These are phyloP conservation scores for Mercurialis annua DNA, from an alignment of 345 rosid genomes.

Conservation along the genomic window DNA sequence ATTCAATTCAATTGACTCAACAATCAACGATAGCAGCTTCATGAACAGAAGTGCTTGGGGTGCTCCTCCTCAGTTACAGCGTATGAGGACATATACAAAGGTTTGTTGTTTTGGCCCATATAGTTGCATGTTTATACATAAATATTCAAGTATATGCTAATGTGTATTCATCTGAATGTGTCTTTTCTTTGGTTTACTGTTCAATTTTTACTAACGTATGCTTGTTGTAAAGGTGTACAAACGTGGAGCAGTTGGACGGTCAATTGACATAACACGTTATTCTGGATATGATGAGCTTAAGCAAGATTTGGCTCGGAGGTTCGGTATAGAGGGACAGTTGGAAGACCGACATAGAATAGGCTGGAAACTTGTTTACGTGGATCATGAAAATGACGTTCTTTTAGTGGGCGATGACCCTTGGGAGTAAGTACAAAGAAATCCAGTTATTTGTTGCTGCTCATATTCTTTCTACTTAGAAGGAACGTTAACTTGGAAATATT, in stretches of 20 bases:
- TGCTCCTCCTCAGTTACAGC: constrained; percentile 46
- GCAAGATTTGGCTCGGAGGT: constrained; percentile 68
- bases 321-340: constrained; percentile 81
- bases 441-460: no score
- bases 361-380: constrained; percentile 77
- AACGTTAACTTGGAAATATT: not conserved
- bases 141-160: not conserved
- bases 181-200: not conserved
- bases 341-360: constrained; percentile 62
- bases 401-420: constrained; percentile 85
- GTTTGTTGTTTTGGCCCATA: constrained; percentile 25
- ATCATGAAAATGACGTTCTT: constrained; percentile 69
- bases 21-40: constrained; percentile 44
- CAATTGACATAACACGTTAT: constrained; percentile 67
- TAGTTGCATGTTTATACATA: not conserved
- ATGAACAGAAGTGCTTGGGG: constrained; percentile 47
- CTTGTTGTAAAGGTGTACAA: constrained; percentile 52
- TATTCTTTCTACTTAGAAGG: not conserved
- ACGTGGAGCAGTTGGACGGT: constrained; percentile 83
- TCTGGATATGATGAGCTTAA: constrained; percentile 65
- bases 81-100: constrained; percentile 66
- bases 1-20: constrained; percentile 53
- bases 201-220: constrained; percentile 12
- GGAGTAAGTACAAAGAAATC: constrained; percentile 49
- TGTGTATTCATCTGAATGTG: not conserved